Conservation (phyloP, 2,329 filamentous ascomycete species). For the Trichoderma gracile region DNA sequence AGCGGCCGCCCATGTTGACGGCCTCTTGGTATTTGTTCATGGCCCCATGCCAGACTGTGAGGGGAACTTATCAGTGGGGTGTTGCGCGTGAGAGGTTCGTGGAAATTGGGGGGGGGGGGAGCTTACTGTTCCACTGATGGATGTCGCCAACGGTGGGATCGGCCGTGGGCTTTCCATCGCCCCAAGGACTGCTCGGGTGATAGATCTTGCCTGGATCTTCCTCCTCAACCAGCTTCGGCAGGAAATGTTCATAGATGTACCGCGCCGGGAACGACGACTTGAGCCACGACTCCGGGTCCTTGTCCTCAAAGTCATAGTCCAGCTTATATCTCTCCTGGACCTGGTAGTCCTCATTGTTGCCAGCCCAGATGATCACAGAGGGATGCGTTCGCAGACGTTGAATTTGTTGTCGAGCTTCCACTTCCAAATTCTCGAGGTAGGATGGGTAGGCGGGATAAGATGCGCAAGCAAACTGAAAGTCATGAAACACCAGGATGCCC, state of each 20-base stretch:
- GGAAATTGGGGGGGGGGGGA: not conserved
- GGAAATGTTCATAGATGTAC: constrained; percentile 77
- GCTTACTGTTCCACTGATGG: constrained; percentile 65
- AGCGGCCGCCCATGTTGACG: constrained; percentile 68
- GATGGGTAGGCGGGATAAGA: constrained; percentile 64
- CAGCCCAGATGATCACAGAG: constrained; percentile 73
- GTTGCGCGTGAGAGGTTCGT: not conserved
- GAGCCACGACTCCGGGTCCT: constrained; percentile 73
- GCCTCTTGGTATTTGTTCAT: constrained; percentile 78
- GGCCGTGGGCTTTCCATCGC: constrained; percentile 55
- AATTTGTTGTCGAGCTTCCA: constrained; percentile 64
- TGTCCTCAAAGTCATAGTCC: constrained; percentile 71
- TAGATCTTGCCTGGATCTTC: constrained; percentile 66
- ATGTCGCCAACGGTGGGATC: constrained; percentile 75
- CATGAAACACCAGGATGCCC: constrained; percentile 70
- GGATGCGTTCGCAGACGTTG: constrained; percentile 60
- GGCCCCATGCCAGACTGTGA: constrained; percentile 64
- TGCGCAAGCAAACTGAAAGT: constrained; percentile 70
- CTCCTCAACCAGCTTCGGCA: constrained; percentile 64
- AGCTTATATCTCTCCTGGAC: constrained; percentile 68
- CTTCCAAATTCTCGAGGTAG: constrained; percentile 58
- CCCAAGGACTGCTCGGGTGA: constrained; percentile 74
- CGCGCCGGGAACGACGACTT: constrained; percentile 74
- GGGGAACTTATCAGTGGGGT: not conserved
- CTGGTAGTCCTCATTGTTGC: constrained; percentile 82